Percentiles rank a stretch among this genome's conserved stretches.
These are phyloP conservation scores for Sclerotinia trifoliorum DNA, from an alignment of 2,329 filamentous ascomycete species.

Conservation along the genomic window DNA sequence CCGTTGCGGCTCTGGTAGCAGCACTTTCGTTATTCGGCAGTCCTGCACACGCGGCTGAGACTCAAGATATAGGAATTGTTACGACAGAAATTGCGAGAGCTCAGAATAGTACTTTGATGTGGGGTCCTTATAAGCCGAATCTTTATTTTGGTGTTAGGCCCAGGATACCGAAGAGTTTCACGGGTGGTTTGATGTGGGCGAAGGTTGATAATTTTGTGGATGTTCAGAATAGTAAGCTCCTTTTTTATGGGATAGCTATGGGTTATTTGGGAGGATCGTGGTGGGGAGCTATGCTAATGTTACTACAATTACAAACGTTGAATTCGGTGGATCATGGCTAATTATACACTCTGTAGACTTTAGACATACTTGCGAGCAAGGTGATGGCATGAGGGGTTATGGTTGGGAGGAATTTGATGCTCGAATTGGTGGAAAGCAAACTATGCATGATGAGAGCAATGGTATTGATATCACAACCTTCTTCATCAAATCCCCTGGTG, in stretches of 20 bases:
- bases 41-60: slow-evolving; percentile 28
- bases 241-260: not conserved
- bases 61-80: slow-evolving; percentile 32
- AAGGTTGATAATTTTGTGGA: slow-evolving; percentile 75
- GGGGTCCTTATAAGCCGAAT: slow-evolving; percentile 93
- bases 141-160: slow-evolving; percentile 90
- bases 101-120: slow-evolving; percentile 83
- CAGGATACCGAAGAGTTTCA: slow-evolving; percentile 75
- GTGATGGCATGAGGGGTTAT: slow-evolving; percentile 90
- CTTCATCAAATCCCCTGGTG: slow-evolving; percentile 90
- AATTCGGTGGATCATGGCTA: slow-evolving; percentile 20
- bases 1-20: slow-evolving; percentile 29
- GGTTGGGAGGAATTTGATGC: slow-evolving; percentile 98
- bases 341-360: slow-evolving; percentile 57
- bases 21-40: slow-evolving; percentile 17
- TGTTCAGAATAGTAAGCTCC: slow-evolving; percentile 69
- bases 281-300: not conserved
- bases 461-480: slow-evolving; percentile 86
- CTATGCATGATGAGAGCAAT: slow-evolving; percentile 87
- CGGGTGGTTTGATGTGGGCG: slow-evolving; percentile 84
- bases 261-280: not conserved
- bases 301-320: slow-evolving; percentile 1
- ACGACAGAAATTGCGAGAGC: slow-evolving; percentile 41
- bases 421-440: slow-evolving; percentile 80
- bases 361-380: slow-evolving; percentile 92